Conservation (phyloP, 805 yeast genomes). For the Wickerhamiella shivajii region DNA sequence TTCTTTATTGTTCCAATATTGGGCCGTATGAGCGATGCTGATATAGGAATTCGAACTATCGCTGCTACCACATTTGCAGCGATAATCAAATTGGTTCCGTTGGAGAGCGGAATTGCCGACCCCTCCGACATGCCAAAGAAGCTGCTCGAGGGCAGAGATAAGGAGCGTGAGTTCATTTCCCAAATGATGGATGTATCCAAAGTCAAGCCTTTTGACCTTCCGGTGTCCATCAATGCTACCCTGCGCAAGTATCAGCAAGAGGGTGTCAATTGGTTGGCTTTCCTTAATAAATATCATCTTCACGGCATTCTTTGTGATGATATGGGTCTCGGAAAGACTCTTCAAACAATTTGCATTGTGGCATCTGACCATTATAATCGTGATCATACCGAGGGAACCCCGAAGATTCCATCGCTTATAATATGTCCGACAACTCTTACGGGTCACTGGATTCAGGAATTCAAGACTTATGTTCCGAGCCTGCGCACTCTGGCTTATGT, state of each 20-base stretch:
- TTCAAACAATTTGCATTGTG: conserved; percentile 92
- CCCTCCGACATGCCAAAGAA: conserved; percentile 83
- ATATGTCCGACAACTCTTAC: conserved; percentile 96
- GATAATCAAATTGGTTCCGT: conserved; percentile 84
- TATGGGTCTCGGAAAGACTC: conserved; percentile 97
- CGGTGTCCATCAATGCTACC: conserved; percentile 85
- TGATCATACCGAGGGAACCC: conserved; percentile 46
- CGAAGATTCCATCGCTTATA: conserved; percentile 65
- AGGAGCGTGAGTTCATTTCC: conserved; percentile 84
- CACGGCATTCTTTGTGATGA: conserved; percentile 98
- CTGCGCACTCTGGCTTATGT: conserved; percentile 74
- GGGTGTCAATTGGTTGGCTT: conserved; percentile 96
- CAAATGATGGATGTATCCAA: conserved; percentile 97
- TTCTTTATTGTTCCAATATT: conserved; percentile 90
- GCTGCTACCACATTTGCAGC: conserved; percentile 96
- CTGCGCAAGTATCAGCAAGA: conserved; percentile 93
- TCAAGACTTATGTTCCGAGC: conserved; percentile 78
- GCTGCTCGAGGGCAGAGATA: conserved; percentile 73
- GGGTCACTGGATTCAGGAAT: conserved; percentile 98
- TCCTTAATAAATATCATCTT: conserved; percentile 80
- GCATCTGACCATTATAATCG: conserved; percentile 90
- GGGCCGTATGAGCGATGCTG: conserved; percentile 96
- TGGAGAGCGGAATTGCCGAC: conserved; percentile 94
- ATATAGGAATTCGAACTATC: conserved; percentile 69
- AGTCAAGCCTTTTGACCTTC: conserved; percentile 73